Evolutionary conservation across 2,329 filamentous ascomycete genomes (phyloP).

Genomic region (Lecanicillium sp.): DNA sequence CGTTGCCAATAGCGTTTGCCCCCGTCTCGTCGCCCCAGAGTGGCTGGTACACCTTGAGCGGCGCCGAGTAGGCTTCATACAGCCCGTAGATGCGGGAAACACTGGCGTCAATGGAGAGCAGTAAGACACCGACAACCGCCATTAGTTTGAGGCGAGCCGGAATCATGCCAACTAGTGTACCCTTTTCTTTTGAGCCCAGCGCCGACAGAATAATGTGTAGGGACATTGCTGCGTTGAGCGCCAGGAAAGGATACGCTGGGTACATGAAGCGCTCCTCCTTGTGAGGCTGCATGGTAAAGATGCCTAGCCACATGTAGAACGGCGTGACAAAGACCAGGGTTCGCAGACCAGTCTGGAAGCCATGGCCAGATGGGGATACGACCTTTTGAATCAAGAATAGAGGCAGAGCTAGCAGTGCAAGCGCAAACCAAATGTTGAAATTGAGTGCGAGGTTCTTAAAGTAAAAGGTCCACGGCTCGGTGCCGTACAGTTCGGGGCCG

Average conservation of each 20-base stretch:
- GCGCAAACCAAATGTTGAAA: constrained; percentile 88
- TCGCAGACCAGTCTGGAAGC: constrained; percentile 62
- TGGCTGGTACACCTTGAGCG: constrained; percentile 60
- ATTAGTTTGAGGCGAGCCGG: constrained; percentile 67
- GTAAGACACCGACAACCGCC: constrained; percentile 49
- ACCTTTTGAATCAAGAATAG: constrained; percentile 67
- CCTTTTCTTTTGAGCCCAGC: constrained; percentile 62
- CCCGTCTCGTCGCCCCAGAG: constrained; percentile 47
- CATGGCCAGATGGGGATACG: constrained; percentile 50
- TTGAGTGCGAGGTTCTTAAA: constrained; percentile 84
- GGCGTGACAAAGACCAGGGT: constrained; percentile 72
- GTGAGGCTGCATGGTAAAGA: constrained; percentile 88
- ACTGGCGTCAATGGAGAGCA: constrained; percentile 58
- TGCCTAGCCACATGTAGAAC: constrained; percentile 89
- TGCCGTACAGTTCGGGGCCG: constrained; percentile 88
- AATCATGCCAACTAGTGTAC: constrained; percentile 59
- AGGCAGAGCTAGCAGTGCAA: constrained; percentile 68
- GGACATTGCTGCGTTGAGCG: constrained; percentile 78
- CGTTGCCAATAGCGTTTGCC: constrained; percentile 39
- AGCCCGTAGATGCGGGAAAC: constrained; percentile 67
- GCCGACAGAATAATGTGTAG: constrained; percentile 72
- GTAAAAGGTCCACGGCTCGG: constrained; percentile 96
- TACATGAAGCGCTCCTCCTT: constrained; percentile 99
- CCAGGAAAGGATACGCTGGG: constrained; percentile 83
- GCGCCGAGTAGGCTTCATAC: constrained; percentile 75